phyloP scores from a whole-genome alignment of 2,329 filamentous ascomycete genomes.

The Aspergillus persii region DNA sequence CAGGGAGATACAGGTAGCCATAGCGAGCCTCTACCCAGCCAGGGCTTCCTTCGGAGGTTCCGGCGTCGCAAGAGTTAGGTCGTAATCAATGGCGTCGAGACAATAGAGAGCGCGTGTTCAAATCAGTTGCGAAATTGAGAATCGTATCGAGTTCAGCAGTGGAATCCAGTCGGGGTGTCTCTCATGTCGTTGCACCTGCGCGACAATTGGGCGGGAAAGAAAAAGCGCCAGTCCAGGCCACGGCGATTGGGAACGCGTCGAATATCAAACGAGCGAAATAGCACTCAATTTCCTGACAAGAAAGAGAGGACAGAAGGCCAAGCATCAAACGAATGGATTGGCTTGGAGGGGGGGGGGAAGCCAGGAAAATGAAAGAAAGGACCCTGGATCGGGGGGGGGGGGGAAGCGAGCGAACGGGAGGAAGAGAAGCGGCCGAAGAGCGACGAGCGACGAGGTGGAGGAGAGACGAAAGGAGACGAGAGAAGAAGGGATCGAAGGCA shows the following conservation, averaged over 20 bases:
- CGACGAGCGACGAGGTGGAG: neutral
- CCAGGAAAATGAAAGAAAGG: conserved; percentile 1
- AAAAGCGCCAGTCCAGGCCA: neutral
- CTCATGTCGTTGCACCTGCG: conserved; percentile 12
- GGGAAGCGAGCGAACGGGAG: neutral
- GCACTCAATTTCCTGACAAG: neutral
- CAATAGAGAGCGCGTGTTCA: neutral
- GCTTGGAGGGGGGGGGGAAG: conserved; percentile 8
- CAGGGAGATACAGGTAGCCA: conserved; percentile 63
- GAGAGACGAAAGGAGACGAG: neutral
- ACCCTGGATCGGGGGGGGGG: conserved; percentile 1
- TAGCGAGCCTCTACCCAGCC: conserved; percentile 25
- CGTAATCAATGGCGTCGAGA: neutral
- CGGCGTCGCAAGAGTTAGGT: neutral
- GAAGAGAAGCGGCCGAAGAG: neutral
- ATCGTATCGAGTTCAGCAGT: neutral
- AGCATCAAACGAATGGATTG: conserved; percentile 1
- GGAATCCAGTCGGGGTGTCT: conserved; percentile 1
- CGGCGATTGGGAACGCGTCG: conserved; percentile 9
- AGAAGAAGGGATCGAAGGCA: neutral
- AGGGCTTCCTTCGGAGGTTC: neutral
- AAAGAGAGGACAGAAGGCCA: conserved; percentile 5
- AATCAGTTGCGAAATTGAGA: neutral
- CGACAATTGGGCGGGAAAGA: neutral
- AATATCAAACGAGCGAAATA: conserved; percentile 6